phyloP scores from a whole-genome alignment of 495 filamentous ascomycete genomes.

The Trichoderma asperelloides region DNA sequence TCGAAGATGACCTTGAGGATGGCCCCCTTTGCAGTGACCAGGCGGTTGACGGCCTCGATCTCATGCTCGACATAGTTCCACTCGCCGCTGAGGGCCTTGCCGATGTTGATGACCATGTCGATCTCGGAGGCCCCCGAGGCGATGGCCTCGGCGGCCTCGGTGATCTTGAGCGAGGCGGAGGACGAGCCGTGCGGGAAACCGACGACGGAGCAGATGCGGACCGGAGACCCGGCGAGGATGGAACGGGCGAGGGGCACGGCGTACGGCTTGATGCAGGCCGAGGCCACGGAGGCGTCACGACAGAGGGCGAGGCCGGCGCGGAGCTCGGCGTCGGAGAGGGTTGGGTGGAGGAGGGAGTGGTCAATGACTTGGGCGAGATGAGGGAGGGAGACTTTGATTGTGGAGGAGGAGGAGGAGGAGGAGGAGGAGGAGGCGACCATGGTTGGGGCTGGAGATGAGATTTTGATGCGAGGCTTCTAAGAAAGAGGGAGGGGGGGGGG shows the following conservation, averaged over 20 bases:
- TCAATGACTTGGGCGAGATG: constrained; percentile 51
- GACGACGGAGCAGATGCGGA: constrained; percentile 46
- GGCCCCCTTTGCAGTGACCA: constrained; percentile 30
- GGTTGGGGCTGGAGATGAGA: neutral
- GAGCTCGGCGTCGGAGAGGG: constrained; percentile 48
- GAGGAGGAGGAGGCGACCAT: constrained; percentile 7
- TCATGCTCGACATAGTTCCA: constrained; percentile 46
- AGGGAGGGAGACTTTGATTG: constrained; percentile 40
- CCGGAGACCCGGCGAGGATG: constrained; percentile 37
- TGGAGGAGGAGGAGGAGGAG: constrained; percentile 15
- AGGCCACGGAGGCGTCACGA: constrained; percentile 39
- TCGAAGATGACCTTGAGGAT: constrained; percentile 53
- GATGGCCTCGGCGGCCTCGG: constrained; percentile 41
- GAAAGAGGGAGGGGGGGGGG: neutral
- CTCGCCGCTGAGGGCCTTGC: constrained; percentile 45
- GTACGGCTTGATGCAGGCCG: constrained; percentile 50
- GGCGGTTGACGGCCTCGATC: constrained; percentile 39
- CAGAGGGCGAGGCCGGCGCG: constrained; percentile 38
- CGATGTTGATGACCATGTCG: constrained; percentile 53
- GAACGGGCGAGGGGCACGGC: constrained; percentile 38
- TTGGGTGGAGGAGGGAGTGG: constrained; percentile 53
- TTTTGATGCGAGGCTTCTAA: neutral
- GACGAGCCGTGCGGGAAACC: constrained; percentile 52
- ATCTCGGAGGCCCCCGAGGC: constrained; percentile 42
- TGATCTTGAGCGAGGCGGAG: constrained; percentile 43